Conservation (phyloP, 73 alveolate species). For the Paramecium tetraurelia region DNA sequence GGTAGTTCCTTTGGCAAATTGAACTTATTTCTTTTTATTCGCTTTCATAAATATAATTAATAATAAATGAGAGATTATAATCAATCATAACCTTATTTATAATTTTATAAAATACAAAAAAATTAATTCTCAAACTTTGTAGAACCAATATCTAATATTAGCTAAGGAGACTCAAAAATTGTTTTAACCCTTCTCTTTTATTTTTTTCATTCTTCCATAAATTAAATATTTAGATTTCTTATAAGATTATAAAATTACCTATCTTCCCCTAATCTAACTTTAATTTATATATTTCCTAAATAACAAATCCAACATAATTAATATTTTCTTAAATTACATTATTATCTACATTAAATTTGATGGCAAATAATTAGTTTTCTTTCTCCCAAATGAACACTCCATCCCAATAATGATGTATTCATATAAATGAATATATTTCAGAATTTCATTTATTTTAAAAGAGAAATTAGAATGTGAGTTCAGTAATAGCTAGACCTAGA, state of each 20-base stretch:
- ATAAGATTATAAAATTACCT: slow-evolving; percentile 31
- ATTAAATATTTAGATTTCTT: not conserved
- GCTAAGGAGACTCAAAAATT: not conserved
- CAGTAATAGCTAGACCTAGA: slow-evolving; percentile 65
- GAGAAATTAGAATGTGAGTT: slow-evolving; percentile 56
- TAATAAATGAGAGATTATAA: not conserved
- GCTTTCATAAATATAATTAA: not conserved
- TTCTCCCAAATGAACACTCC: not conserved
- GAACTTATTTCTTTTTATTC: not conserved
- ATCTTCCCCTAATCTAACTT: slow-evolving; percentile 58
- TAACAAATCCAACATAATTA: no score
- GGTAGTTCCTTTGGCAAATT: not conserved
- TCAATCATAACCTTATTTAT: not conserved
- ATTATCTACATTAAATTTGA: no score
- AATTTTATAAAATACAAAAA: not conserved
- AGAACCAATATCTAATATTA: not conserved
- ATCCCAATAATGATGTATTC: not conserved
- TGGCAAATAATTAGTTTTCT: no score
- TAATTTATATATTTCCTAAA: not conserved
- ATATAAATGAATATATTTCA: not conserved
- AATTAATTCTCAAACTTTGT: not conserved
- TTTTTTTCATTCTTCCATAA: not conserved
- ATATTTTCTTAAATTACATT: no score
- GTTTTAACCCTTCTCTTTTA: not conserved
- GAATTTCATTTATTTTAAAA: slow-evolving; percentile 26